Conservation (phyloP, 75 land plant species). For the Cupressus sempervirens region DNA sequence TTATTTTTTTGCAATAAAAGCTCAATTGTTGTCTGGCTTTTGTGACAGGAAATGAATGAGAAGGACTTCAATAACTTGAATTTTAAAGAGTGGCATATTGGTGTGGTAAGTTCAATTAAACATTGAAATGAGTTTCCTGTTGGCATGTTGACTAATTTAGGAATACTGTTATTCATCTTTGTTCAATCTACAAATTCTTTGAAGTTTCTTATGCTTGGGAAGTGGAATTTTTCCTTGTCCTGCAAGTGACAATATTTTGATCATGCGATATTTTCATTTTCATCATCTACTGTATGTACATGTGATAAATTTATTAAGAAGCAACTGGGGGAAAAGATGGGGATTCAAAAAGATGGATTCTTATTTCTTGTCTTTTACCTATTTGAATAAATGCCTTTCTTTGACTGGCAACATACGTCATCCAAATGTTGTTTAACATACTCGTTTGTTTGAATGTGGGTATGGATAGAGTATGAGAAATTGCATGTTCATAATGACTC, state of each 20-base stretch:
- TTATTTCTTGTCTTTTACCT: background rate
- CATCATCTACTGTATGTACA: background rate
- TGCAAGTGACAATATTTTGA: background rate
- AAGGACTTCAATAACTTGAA: constrained; percentile 61
- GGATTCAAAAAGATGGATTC: background rate
- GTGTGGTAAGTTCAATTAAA: constrained; percentile 56
- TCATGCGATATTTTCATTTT: background rate
- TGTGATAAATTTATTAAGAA: background rate
- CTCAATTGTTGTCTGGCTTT: background rate
- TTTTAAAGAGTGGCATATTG: constrained; percentile 82
- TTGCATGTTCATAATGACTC: background rate
- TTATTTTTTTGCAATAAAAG: background rate
- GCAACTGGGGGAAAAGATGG: background rate
- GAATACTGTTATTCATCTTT: background rate
- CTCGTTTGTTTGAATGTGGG: background rate
- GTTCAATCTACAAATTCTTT: background rate
- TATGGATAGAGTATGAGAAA: background rate
- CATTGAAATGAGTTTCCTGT: background rate
- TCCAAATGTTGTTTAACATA: background rate
- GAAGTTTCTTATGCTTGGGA: background rate
- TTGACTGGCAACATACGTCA: background rate
- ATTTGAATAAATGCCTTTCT: background rate
- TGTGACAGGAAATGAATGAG: constrained; percentile 84
- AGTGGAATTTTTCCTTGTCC: background rate
- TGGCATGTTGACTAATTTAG: background rate